Evolutionary conservation across 2,329 filamentous ascomycete genomes (phyloP).

Genomic region (Cladosporium sp.): DNA sequence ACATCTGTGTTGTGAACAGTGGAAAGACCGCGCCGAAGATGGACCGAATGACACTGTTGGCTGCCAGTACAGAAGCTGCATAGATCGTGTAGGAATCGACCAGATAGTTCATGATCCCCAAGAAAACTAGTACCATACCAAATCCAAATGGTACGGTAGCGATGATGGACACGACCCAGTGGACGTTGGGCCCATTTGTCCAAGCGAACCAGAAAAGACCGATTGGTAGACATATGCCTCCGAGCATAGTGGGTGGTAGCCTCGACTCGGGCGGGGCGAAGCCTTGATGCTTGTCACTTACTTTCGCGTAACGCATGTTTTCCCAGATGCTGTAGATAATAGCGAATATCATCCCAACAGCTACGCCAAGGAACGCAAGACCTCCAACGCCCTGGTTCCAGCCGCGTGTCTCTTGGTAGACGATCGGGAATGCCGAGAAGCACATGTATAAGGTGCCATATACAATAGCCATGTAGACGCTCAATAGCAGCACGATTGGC

Average conservation of each 20-base stretch:
- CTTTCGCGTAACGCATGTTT: constrained; percentile 51
- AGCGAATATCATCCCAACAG: constrained; percentile 60
- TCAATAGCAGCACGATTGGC: constrained; percentile 62
- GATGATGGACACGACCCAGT: constrained; percentile 52
- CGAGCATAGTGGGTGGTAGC: constrained; percentile 59
- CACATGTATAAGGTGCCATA: constrained; percentile 49
- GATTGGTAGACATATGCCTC: constrained; percentile 58
- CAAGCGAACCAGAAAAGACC: constrained; percentile 67
- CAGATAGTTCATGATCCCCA: constrained; percentile 62
- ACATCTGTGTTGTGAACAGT: constrained; percentile 68
- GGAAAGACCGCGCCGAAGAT: constrained; percentile 76
- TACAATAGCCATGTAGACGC: constrained; percentile 62
- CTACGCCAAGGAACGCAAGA: constrained; percentile 64
- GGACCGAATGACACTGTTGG: constrained; percentile 75
- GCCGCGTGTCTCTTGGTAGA: constrained; percentile 58
- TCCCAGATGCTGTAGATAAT: constrained; percentile 50
- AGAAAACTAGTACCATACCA: constrained; percentile 62
- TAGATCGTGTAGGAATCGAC: constrained; percentile 71
- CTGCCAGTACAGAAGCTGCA: constrained; percentile 69
- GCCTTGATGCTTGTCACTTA: constrained; percentile 45
- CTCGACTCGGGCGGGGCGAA: constrained; percentile 64
- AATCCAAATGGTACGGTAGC: constrained; percentile 53
- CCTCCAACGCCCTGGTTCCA: constrained; percentile 59
- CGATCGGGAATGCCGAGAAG: constrained; percentile 51
- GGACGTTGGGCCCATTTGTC: constrained; percentile 55